Evolutionary conservation across 106 monocot species (phyloP).

Genomic region (Agapanthus africanus): DNA sequence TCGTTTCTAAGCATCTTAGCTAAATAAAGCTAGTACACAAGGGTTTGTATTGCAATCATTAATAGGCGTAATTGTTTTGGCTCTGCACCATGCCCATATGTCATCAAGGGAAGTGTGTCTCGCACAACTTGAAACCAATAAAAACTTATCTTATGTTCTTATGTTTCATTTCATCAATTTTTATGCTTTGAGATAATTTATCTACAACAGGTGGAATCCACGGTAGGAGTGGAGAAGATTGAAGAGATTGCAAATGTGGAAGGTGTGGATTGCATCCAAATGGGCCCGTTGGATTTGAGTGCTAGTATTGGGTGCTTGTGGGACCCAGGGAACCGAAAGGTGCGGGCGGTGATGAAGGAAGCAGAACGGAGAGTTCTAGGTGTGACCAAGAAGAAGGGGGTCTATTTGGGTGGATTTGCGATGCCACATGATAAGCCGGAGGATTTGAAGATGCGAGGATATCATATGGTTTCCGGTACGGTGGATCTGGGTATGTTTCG

Average conservation of each 20-base stretch:
- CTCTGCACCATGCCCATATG: too few relatives aligned
- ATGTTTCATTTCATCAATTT: too few relatives aligned
- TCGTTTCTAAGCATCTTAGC: too few relatives aligned
- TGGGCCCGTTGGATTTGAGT: slow-evolving; percentile 87
- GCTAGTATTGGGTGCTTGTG: slow-evolving; percentile 84
- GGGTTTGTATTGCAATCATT: too few relatives aligned
- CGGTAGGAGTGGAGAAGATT: slow-evolving; percentile 25
- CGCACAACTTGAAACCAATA: too few relatives aligned
- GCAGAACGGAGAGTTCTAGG: slow-evolving; percentile 52
- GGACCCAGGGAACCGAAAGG: slow-evolving; percentile 78
- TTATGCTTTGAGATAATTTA: too few relatives aligned
- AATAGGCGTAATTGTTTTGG: too few relatives aligned
- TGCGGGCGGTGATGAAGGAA: slow-evolving; percentile 48
- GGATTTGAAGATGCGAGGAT: slow-evolving; percentile 74
- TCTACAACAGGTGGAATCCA: slow-evolving; percentile 51
- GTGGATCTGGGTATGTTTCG: slow-evolving; percentile 74
- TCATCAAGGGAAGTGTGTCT: too few relatives aligned
- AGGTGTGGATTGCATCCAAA: slow-evolving; percentile 81
- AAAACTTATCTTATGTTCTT: too few relatives aligned
- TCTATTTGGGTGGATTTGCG: slow-evolving; percentile 64
- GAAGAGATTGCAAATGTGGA: slow-evolving; percentile 78
- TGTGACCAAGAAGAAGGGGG: slow-evolving; percentile 7
- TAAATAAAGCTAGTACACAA: too few relatives aligned
- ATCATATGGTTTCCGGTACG: slow-evolving; percentile 77
- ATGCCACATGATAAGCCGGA: slow-evolving; percentile 74